These are phyloP conservation scores for Prunus fruticosa DNA, from an alignment of 306 rosid genomes.

Conservation along the genomic window DNA sequence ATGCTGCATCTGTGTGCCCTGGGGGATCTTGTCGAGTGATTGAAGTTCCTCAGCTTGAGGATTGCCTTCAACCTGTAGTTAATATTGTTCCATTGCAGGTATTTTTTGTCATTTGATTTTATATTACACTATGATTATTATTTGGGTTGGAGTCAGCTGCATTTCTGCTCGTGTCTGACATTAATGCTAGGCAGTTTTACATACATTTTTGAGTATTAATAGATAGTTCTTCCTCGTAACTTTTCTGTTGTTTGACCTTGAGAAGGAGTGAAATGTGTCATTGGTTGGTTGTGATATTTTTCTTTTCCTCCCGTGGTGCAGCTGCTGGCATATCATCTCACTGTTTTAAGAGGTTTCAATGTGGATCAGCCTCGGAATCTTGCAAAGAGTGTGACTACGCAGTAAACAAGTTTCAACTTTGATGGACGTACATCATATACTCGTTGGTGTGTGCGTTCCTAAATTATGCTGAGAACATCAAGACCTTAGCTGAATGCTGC, in stretches of 20 bases:
- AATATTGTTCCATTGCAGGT: conserved; percentile 93
- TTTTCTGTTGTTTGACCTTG: not conserved
- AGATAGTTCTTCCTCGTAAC: not conserved
- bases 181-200: not conserved
- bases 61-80: conserved; percentile 97
- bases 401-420: conserved; percentile 25
- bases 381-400: conserved; percentile 95
- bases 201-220: not conserved
- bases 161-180: not conserved
- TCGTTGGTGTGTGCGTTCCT: not conserved
- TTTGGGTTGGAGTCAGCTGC: not conserved
- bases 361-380: conserved; percentile 99
- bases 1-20: conserved; percentile 60
- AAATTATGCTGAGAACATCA: not conserved
- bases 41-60: conserved; percentile 90
- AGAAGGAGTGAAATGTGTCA: not conserved
- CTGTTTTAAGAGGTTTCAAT: conserved; percentile 86
- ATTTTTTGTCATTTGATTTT: not conserved
- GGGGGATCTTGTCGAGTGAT: conserved; percentile 68
- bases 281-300: not conserved
- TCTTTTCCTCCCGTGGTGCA: conserved; percentile 35
- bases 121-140: too few relatives aligned
- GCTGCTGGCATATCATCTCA: conserved; percentile 97
- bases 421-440: not conserved
- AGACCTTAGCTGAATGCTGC: conserved; percentile 7